Evolutionary conservation across 805 yeast species (phyloP), one percentile per base, ranked within the genome.

Genomic region (Lipomyces oligophaga): DNA sequence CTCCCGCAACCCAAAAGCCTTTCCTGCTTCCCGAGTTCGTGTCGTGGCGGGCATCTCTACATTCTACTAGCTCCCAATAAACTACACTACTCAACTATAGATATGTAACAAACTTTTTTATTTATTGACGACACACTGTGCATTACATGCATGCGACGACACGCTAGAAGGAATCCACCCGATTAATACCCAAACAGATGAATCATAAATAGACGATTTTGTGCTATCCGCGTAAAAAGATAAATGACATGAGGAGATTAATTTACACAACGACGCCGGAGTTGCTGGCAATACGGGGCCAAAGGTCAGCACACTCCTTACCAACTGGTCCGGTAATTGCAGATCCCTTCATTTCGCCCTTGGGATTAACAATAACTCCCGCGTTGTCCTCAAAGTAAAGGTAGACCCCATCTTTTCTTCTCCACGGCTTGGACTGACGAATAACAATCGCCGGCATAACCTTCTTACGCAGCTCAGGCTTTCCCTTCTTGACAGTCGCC

Each of bases 271-370:
- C 99, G 74, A 93, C 98, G 87, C 98, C 98, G 68, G 98, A 93
- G 90, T 87, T 87, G 66, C 97, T 88, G 71, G 99, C 97, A 80
- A 93, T 93, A 81, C 98, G 87, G 75, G 99, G 99, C 99, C 99
- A 93, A 76, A 93, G 85, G 74, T 93, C 99, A 74, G 99, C 98
- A 82, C 98, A 94, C 81, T 93, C 99, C 80, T 93, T 93, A 75
- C 97, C 97, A 72, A 93, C 99, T 70, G 99, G 99, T 76, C 99
- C 99, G 71, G 99, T 94, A 75, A 93, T 93, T 70, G 98, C 99
- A 65, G 98, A 94, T 78, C 99, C 99, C 83, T 93, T 93, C 98
- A 94, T 93, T 79, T 93, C 99, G 81, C 99, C 99, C 93, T 93
- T 93, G 73, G 99, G 98, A 80, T 93, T 93, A 74, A 93, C 98